Conservation (phyloP, 2,329 filamentous ascomycete species). For the Botrytis sinoallii region DNA sequence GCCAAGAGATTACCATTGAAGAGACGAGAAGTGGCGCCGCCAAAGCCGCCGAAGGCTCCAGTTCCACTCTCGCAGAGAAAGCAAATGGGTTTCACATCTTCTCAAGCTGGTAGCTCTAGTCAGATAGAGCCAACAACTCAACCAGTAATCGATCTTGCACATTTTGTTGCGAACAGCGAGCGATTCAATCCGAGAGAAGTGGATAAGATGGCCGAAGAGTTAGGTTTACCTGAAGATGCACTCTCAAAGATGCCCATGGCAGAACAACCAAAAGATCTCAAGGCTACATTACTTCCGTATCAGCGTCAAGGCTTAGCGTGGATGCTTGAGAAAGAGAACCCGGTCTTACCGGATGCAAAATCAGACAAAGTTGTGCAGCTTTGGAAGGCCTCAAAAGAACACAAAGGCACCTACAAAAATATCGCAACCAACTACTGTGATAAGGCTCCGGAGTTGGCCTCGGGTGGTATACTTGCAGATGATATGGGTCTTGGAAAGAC, state of each 20-base stretch:
- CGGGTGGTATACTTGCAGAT: conserved; percentile 82
- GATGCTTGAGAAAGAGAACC: conserved; percentile 75
- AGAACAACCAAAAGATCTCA: conserved; percentile 61
- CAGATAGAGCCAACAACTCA: conserved; percentile 21
- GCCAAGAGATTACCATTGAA: conserved; percentile 21
- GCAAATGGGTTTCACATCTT: conserved; percentile 29
- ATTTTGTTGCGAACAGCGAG: conserved; percentile 64
- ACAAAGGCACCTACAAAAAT: conserved; percentile 55
- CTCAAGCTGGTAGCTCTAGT: conserved; percentile 25
- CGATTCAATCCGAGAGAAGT: conserved; percentile 64
- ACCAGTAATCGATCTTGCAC: conserved; percentile 40
- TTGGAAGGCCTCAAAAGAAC: conserved; percentile 58
- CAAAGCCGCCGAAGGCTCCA: conserved; percentile 51
- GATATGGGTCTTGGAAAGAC: conserved; percentile 96
- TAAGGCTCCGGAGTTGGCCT: conserved; percentile 60
- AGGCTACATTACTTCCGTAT: conserved; percentile 71
- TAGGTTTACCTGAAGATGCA: conserved; percentile 53
- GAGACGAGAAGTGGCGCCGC: conserved; percentile 36
- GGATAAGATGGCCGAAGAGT: conserved; percentile 65
- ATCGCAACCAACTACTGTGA: conserved; percentile 69
- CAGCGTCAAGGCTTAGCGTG: conserved; percentile 77
- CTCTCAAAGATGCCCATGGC: conserved; percentile 71
- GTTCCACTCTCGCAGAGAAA: conserved; percentile 49
- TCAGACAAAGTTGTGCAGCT: conserved; percentile 68
- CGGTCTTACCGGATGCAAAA: conserved; percentile 56